Evolutionary conservation across 2,329 filamentous ascomycete genomes (phyloP), one percentile per base, ranked within the genome.

Genomic region (Fusarium pininemorale): DNA sequence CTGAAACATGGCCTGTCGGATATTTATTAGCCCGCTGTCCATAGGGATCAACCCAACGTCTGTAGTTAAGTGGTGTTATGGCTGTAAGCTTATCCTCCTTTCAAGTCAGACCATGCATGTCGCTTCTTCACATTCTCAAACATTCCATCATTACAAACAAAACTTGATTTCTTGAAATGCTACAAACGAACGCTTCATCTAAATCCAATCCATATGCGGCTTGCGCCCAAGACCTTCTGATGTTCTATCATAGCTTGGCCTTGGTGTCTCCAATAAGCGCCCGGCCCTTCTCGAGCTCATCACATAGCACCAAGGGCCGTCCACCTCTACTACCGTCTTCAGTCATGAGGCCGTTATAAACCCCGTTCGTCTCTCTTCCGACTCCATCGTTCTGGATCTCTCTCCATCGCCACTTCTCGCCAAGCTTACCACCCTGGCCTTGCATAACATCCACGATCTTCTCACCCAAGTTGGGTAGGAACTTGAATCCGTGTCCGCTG

Each of bases 401-500:
- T 86, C 90, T 94, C 86, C 92, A 93, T 37, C 86, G 85, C 89
- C 88, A 90, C 77, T 90, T 90, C 4, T 82, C 79, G 42, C 83
- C 83, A 75, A 94, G 88, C 59, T 88, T 87, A 7, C 83, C 79
- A 1, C 85, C 84, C 12, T 82, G 72, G 42, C 85, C 80, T 63
- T 86, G 79, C 64, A 92, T 82, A 63, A 87, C 87, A 72, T 90
- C 89, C 4, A 87, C 86, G 39, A 92, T 85, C 78, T 89, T 89
- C 37, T 90, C 87, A 14, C 91, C 91, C 18, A 93, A 82, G 10
- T 92, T 87, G 1, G 91, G 91, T 63, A 93, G 80, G 80, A 93
- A 93, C 80, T 93, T 93, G 85, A 91, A 93, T 10, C 83, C 91
- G 79, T 92, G 90, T 7, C 90, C 90, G 72, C 89, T 91, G 60